Percentiles rank a stretch among this genome's conserved stretches.
These are phyloP conservation scores for Cyclotella choctawhatcheeana DNA, from an alignment of 108 stramenopile species.

Conservation along the genomic window DNA sequence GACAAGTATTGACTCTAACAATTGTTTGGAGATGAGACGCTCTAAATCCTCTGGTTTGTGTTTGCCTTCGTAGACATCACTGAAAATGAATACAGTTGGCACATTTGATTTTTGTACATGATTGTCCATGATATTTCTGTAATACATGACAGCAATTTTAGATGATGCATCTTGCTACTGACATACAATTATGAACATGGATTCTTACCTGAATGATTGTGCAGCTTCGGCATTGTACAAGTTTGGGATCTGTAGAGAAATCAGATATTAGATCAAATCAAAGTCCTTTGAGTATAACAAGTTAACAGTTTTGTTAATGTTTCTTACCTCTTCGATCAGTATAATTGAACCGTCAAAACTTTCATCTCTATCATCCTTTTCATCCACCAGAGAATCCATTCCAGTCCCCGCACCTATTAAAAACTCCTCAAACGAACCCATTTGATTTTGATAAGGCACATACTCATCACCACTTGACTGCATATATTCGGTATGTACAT, in stretches of 20 bases:
- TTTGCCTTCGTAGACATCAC: conserved; percentile 82
- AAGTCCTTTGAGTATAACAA: neutral
- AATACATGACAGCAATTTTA: neutral
- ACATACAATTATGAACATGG: neutral
- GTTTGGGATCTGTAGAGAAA: conserved; percentile 52
- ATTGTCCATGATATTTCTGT: conserved; percentile 60
- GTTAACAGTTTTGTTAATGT: neutral
- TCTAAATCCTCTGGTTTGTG: conserved; percentile 82
- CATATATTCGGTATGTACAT: conserved; percentile 40
- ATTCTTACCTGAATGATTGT: conserved; percentile 58
- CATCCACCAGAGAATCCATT: conserved; percentile 49
- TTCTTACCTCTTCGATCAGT: conserved; percentile 70
- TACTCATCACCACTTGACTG: neutral
- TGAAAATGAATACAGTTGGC: conserved; percentile 78
- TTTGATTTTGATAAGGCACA: conserved; percentile 52
- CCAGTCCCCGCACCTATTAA: conserved; percentile 63
- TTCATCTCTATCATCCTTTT: neutral
- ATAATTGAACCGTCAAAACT: conserved; percentile 50
- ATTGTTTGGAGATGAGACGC: conserved; percentile 54
- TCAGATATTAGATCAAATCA: neutral
- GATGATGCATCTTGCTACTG: neutral
- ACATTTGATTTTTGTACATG: conserved; percentile 59
- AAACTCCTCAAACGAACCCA: conserved; percentile 82
- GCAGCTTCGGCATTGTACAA: conserved; percentile 59
- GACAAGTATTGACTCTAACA: conserved; percentile 57